Evolutionary conservation across 306 rosid genomes (phyloP).

Genomic region (Dalbergia oliveri): DNA sequence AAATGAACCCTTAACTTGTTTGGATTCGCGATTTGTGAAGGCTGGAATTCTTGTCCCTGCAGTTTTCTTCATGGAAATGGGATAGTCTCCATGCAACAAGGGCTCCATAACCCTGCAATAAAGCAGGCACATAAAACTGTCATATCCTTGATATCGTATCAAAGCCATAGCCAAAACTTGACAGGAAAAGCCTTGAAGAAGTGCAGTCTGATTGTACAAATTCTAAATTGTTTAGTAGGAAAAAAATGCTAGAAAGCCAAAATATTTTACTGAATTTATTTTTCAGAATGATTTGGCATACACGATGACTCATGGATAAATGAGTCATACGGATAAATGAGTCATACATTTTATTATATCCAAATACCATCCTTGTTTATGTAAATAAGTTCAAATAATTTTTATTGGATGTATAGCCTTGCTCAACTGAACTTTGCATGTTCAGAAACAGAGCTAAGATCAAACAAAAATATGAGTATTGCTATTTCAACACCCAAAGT

Average conservation of each 20-base stretch:
- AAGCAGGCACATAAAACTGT: background rate
- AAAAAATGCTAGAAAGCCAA: background rate
- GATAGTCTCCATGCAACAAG: conserved; percentile 72
- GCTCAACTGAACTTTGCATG: background rate
- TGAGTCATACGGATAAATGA: no score
- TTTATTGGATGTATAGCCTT: no score
- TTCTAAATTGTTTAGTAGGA: background rate
- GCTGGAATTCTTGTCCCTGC: conserved; percentile 65
- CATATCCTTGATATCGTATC: background rate
- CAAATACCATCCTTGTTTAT: no score
- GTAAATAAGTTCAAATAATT: no score
- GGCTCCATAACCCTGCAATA: conserved; percentile 72
- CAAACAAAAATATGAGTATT: background rate
- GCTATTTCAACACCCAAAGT: no score
- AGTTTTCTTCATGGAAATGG: conserved; percentile 61
- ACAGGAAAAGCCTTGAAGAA: background rate
- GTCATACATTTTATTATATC: no score
- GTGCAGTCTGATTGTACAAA: background rate
- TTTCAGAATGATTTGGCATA: no score
- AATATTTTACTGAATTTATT: no score
- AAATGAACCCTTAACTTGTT: conserved; percentile 62
- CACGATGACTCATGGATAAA: background rate
- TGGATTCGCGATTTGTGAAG: conserved; percentile 59
- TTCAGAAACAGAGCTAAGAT: background rate
- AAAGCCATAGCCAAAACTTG: background rate